Conservation (phyloP, 805 yeast species). For the Candida multigemmis region DNA sequence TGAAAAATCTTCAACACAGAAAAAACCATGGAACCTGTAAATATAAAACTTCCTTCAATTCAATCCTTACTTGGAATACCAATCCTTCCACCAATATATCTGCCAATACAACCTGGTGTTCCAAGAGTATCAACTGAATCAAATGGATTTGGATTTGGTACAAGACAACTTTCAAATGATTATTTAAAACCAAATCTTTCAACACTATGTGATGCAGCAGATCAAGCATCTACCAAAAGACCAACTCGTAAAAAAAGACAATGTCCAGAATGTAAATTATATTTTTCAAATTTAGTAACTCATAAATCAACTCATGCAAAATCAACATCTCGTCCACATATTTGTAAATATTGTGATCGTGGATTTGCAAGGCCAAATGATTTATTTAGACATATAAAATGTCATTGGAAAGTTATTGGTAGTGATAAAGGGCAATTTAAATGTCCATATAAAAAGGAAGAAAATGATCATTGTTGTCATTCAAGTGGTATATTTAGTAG, state of each 20-base stretch:
- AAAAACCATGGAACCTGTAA: too few relatives aligned
- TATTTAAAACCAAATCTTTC: too few relatives aligned
- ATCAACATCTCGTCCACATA: slow-evolving; percentile 66
- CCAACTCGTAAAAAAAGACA: slow-evolving; percentile 65
- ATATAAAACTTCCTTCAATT: too few relatives aligned
- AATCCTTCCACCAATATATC: too few relatives aligned
- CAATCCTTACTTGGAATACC: too few relatives aligned
- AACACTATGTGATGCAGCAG: too few relatives aligned
- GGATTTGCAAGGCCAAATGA: slow-evolving; percentile 89
- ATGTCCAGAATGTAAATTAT: slow-evolving; percentile 61
- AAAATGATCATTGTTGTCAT: slow-evolving; percentile 49
- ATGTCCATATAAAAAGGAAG: slow-evolving; percentile 59
- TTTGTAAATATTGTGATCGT: slow-evolving; percentile 68
- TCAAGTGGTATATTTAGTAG: slow-evolving; percentile 78
- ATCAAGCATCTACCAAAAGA: too few relatives aligned
- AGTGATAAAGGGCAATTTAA: slow-evolving; percentile 59
- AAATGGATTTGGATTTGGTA: too few relatives aligned
- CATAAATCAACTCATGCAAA: slow-evolving; percentile 73
- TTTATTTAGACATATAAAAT: slow-evolving; percentile 72
- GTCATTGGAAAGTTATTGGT: slow-evolving; percentile 75
- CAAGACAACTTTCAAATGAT: too few relatives aligned
- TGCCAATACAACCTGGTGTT: too few relatives aligned
- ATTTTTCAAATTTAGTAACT: slow-evolving; percentile 73
- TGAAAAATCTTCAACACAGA: too few relatives aligned
- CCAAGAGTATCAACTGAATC: too few relatives aligned